phyloP scores from a whole-genome alignment of 2,329 filamentous ascomycete species.

The Cladosporium colombiae region DNA sequence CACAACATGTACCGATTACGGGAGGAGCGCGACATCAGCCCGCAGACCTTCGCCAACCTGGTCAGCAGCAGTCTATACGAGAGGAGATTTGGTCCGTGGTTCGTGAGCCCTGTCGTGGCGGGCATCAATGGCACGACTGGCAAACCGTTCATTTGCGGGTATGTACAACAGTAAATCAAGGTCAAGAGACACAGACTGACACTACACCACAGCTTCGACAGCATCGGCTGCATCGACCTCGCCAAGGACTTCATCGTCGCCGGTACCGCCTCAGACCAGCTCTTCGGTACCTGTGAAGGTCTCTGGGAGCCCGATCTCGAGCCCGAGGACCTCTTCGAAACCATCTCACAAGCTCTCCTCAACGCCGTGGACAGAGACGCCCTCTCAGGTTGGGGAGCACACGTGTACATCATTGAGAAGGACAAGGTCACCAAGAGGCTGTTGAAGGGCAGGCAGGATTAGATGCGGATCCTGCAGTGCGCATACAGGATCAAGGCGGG shows the following conservation, averaged over 20 bases:
- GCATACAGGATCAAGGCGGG: background rate
- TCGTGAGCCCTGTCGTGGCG: constrained; percentile 90
- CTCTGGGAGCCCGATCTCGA: constrained; percentile 96
- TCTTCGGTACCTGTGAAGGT: constrained; percentile 98
- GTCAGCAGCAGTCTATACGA: constrained; percentile 91
- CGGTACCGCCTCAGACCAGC: constrained; percentile 92
- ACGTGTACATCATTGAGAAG: constrained; percentile 99
- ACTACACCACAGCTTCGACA: constrained; percentile 66
- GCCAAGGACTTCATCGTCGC: constrained; percentile 99
- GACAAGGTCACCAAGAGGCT: constrained; percentile 99
- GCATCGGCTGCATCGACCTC: constrained; percentile 98
- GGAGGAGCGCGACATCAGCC: constrained; percentile 94
- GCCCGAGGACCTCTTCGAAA: constrained; percentile 96
- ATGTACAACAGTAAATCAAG: constrained; percentile 14
- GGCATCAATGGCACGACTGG: constrained; percentile 92
- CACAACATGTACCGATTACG: constrained; percentile 99
- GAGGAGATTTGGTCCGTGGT: constrained; percentile 93
- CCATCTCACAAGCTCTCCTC: constrained; percentile 90
- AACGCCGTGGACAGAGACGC: constrained; percentile 97
- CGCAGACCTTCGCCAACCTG: constrained; percentile 93
- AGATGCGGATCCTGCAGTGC: constrained; percentile 22
- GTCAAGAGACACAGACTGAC: background rate
- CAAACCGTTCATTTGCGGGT: constrained; percentile 93
- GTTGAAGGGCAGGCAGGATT: constrained; percentile 94
- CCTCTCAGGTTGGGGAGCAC: constrained; percentile 94